Evolutionary conservation across 257 asterid species (phyloP).

Genomic region (Leptodermis oblonga): DNA sequence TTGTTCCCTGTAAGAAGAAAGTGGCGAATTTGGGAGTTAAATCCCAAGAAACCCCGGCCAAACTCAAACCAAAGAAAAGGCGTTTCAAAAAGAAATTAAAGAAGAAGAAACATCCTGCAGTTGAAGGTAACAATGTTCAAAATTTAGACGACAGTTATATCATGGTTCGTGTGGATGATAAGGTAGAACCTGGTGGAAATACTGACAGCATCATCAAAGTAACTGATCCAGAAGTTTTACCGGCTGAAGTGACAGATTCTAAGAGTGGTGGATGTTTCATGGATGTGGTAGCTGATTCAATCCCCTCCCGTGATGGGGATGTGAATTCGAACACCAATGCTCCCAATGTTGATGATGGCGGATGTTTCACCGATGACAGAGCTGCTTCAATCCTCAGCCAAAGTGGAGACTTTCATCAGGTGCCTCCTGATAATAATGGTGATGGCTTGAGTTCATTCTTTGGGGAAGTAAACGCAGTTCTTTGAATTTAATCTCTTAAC

Average conservation of each 20-base stretch:
- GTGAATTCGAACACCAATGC: not conserved
- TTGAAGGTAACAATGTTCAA: constrained; percentile 18
- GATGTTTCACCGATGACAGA: not conserved
- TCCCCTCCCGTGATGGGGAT: not conserved
- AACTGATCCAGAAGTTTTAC: constrained; percentile 15
- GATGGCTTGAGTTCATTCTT: constrained; percentile 2
- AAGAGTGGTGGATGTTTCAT: not conserved
- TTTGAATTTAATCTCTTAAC: not conserved
- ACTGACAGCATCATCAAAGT: constrained; percentile 15
- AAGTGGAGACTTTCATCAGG: not conserved
- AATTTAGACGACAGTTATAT: constrained; percentile 9
- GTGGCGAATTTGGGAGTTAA: constrained; percentile 43
- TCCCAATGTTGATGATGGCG: not conserved
- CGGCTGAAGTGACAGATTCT: not conserved
- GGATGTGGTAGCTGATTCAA: not conserved
- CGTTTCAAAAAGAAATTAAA: constrained; percentile 42
- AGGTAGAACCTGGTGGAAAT: constrained; percentile 15
- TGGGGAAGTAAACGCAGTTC: not conserved
- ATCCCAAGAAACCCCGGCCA: constrained; percentile 50
- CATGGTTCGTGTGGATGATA: constrained; percentile 25
- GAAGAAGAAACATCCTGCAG: constrained; percentile 34
- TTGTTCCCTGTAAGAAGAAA: constrained; percentile 62
- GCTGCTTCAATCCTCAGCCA: not conserved
- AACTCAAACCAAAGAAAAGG: constrained; percentile 58
- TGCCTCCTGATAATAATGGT: not conserved